These are phyloP conservation scores for Artemisia annua DNA, from an alignment of 129 eudicot species.

Conservation along the genomic window DNA sequence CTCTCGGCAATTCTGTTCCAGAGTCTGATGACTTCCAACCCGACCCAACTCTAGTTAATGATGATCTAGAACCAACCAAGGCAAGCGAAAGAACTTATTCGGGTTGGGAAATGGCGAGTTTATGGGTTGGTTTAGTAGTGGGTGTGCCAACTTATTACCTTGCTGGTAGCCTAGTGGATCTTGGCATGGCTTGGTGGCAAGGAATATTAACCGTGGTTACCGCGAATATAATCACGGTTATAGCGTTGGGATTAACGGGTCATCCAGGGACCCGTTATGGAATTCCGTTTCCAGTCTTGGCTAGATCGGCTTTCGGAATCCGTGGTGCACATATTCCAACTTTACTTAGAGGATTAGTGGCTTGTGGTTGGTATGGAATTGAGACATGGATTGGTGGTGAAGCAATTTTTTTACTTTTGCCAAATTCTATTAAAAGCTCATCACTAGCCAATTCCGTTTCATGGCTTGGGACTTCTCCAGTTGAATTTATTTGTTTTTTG, in stretches of 20 bases:
- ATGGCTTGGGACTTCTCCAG: slow-evolving; percentile 91
- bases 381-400: slow-evolving; percentile 98
- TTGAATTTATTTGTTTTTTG: slow-evolving; percentile 80
- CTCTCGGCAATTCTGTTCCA: slow-evolving; percentile 22
- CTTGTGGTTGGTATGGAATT: slow-evolving; percentile 98
- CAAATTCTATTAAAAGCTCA: slow-evolving; percentile 48
- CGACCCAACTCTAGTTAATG: slow-evolving; percentile 70
- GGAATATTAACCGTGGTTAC: slow-evolving; percentile 83
- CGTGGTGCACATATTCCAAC: slow-evolving; percentile 90
- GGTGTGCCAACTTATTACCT: slow-evolving; percentile 92
- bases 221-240: slow-evolving; percentile 61
- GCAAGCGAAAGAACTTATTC: slow-evolving; percentile 58
- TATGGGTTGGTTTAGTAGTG: slow-evolving; percentile 91
- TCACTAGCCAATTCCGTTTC: slow-evolving; percentile 37
- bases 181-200: slow-evolving; percentile 99
- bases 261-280: slow-evolving; percentile 86
- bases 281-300: slow-evolving; percentile 90
- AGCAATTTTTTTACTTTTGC: slow-evolving; percentile 74
- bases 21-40: slow-evolving; percentile 47
- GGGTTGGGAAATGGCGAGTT: slow-evolving; percentile 81
- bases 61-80: slow-evolving; percentile 73
- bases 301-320: slow-evolving; percentile 81
- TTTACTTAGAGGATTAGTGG: slow-evolving; percentile 76
- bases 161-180: slow-evolving; percentile 94
- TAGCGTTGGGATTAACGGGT: slow-evolving; percentile 75